Conservation (phyloP, 768 basidiomycete species). For the Suillus cothurnatus region DNA sequence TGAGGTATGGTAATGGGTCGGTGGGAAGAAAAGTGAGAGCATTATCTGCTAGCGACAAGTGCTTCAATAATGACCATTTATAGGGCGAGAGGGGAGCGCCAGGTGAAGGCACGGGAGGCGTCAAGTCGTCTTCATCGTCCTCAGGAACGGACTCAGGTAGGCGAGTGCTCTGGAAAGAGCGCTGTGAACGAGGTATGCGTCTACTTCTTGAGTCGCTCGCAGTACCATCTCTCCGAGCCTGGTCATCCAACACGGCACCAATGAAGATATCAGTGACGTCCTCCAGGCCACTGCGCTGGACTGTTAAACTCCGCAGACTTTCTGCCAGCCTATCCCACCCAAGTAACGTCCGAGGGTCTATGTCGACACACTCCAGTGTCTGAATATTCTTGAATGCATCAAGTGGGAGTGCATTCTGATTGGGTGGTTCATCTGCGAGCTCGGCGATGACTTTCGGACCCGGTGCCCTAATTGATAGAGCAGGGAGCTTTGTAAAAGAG, state of each 20-base stretch:
- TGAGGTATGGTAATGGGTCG: conserved; percentile 63
- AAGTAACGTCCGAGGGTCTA: conserved; percentile 79
- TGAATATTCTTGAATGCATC: conserved; percentile 86
- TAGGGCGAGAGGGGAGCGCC: conserved; percentile 49
- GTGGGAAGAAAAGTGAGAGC: conserved; percentile 79
- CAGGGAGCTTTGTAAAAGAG: conserved; percentile 88
- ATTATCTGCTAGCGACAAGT: conserved; percentile 80
- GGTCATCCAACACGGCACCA: conserved; percentile 75
- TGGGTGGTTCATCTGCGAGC: conserved; percentile 66
- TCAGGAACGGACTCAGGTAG: conserved; percentile 63
- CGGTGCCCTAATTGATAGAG: conserved; percentile 67
- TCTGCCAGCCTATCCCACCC: conserved; percentile 84
- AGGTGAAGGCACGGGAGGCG: conserved; percentile 23
- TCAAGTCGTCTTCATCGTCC: conserved; percentile 39
- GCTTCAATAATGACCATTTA: conserved; percentile 77
- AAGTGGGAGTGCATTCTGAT: conserved; percentile 76
- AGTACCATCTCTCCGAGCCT: conserved; percentile 61
- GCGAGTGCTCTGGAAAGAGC: conserved; percentile 50
- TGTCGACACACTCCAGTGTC: conserved; percentile 70
- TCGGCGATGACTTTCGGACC: conserved; percentile 68
- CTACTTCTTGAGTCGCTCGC: conserved; percentile 48
- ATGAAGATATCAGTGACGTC: conserved; percentile 80
- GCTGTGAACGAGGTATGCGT: conserved; percentile 45
- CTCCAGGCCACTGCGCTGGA: conserved; percentile 79
- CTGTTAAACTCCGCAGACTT: conserved; percentile 69